Conservation (phyloP, 2,329 filamentous ascomycete species). For the Fusarium buxicola region DNA sequence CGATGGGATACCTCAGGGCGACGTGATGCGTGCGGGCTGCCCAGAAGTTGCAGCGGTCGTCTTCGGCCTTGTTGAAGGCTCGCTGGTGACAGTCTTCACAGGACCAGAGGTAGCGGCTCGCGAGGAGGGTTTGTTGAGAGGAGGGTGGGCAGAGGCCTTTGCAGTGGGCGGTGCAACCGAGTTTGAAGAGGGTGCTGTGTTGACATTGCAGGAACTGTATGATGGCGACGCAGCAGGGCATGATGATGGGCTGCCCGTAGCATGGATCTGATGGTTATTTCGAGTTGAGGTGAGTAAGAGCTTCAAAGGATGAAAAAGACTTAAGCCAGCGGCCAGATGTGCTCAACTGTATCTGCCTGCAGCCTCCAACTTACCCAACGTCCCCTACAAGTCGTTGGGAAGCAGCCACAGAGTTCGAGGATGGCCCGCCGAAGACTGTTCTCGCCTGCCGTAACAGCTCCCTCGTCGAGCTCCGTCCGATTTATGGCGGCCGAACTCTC, state of each 20-base stretch:
- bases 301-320: not conserved
- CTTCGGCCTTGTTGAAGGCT: conserved; percentile 10
- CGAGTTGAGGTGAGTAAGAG: not conserved
- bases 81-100: conserved; percentile 46
- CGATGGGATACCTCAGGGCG: not conserved
- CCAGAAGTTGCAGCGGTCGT: conserved; percentile 24
- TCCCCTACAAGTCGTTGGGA: conserved; percentile 18
- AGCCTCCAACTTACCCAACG: conserved; percentile 18
- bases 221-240: conserved; percentile 49
- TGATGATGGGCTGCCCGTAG: conserved; percentile 19
- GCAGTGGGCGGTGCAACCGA: conserved; percentile 46
- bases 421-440: not conserved
- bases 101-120: conserved; percentile 42
- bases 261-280: not conserved
- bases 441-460: conserved; percentile 4
- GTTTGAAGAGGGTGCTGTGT: conserved; percentile 44
- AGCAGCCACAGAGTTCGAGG: conserved; percentile 23
- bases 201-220: conserved; percentile 42
- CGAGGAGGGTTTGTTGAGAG: conserved; percentile 36
- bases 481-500: conserved; percentile 20
- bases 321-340: too few species aligned
- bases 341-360: conserved; percentile 3
- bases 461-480: not conserved
- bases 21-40: not conserved
- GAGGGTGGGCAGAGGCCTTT: conserved; percentile 35